Percentiles rank a stretch among this genome's conserved stretches.
These are phyloP conservation scores for Botrytis pseudocinerea DNA, from an alignment of 2,329 filamentous ascomycete genomes.

Conservation along the genomic window DNA sequence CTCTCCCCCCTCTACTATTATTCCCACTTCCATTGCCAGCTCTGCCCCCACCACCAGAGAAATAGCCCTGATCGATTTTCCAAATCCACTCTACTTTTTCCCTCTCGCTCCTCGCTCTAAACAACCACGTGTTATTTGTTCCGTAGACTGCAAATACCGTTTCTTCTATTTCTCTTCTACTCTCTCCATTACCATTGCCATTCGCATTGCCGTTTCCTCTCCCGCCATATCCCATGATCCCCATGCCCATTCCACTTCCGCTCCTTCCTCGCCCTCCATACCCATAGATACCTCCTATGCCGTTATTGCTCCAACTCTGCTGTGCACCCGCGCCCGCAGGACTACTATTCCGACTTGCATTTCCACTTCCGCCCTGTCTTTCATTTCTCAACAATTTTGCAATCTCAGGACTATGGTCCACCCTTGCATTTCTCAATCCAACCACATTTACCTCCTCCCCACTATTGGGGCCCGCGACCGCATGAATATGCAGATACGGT, in stretches of 20 bases:
- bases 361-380: conserved; percentile 25
- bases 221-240: conserved; percentile 9
- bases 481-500: conserved; percentile 91
- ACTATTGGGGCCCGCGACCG: conserved; percentile 58
- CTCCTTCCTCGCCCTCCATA: conserved; percentile 2
- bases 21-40: neutral
- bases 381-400: conserved; percentile 63
- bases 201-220: neutral
- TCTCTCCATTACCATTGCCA: conserved; percentile 37
- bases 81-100: conserved; percentile 98
- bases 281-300: conserved; percentile 28
- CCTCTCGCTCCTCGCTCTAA: conserved; percentile 82
- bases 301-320: conserved; percentile 34
- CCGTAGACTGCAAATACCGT: conserved; percentile 90
- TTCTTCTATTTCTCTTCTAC: conserved; percentile 37
- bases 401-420: conserved; percentile 89
- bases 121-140: conserved; percentile 91
- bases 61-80: conserved; percentile 73
- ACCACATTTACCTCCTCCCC: conserved; percentile 90
- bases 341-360: conserved; percentile 2
- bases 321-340: neutral
- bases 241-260: conserved; percentile 8
- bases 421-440: conserved; percentile 83
- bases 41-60: conserved; percentile 31
- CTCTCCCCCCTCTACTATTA: neutral